Evolutionary conservation across 164 flowering plant genomes (phyloP).

Genomic region (Chimonanthus salicifolius): DNA sequence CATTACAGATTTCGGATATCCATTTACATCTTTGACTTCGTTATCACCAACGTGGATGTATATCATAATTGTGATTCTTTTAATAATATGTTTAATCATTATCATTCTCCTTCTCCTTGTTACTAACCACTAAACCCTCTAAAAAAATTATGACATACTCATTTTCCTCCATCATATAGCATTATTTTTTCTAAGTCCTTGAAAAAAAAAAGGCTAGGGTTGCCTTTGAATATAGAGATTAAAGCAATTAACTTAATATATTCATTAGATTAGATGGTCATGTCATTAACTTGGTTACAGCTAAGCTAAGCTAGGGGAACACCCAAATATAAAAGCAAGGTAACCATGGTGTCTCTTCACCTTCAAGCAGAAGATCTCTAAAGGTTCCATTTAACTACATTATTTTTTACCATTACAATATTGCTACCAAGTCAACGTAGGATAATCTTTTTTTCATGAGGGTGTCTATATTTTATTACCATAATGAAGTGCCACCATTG

Average conservation of each 20-base stretch:
- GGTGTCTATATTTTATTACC: background rate
- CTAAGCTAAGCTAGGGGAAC: background rate
- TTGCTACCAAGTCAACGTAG: slow-evolving; percentile 12
- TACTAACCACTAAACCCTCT: too few species aligned
- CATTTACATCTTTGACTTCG: too few species aligned
- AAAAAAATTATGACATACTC: too few species aligned
- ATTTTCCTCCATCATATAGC: too few species aligned
- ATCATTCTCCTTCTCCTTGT: too few species aligned
- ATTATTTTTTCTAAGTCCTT: too few species aligned
- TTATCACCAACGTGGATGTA: too few species aligned
- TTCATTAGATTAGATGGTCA: background rate
- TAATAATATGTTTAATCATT: too few species aligned
- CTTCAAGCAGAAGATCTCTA: background rate
- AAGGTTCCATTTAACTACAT: background rate
- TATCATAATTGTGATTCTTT: too few species aligned
- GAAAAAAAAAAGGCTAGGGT: background rate
- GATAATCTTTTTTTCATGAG: slow-evolving; percentile 4
- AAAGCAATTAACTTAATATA: background rate
- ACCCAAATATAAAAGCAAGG: background rate
- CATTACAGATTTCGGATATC: too few species aligned
- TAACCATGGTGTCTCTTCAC: background rate
- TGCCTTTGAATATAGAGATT: background rate
- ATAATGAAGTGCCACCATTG: slow-evolving; percentile 4
- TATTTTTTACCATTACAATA: background rate
- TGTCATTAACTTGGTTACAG: background rate